Base-by-base conservation (phyloP, 139 green algal species). In the Chlamydomonas sp. region DNA sequence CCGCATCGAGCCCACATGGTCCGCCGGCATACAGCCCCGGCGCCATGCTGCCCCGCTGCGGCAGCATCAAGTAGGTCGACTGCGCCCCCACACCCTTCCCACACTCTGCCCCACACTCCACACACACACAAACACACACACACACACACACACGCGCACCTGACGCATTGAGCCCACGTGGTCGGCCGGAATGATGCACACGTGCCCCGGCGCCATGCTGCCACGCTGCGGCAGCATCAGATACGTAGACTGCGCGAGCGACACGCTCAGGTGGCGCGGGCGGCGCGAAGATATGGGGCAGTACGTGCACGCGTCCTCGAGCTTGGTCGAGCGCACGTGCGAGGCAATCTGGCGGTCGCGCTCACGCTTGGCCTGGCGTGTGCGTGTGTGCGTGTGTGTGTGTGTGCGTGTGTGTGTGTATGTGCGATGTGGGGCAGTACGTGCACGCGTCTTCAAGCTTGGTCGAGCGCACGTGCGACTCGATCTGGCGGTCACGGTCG, bases 171-270 rank as follows among this genome's bases (percentile, higher is more conserved):
- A 89, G 20, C 84, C 35, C 31, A 77, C 31, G 67, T 96, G 89
- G 71, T 96, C 87, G 2, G 78, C 73, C 5, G 91, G 83, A 34
- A 88, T 75, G 69, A 98, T 95, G 58, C 69, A 64, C 81, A 85
- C 92, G 78, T 98, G 94, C 2, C 89, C 88, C 1, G 81, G 76
- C 16, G 88, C 84, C 62, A 98, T 77, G 1, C 88, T 60, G 16
- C 83, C 84, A 50, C 80, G 68, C 2, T 73, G 37, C 13, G 92
- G 87, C 66, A 98, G 71, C 49, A 86, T 85, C 30, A 98, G 81
- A 82, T 97, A 97, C 4, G 82, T 73, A 3, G 47, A 68, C 39
- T 86, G 85, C 6, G 82, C 92, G 5, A 97, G 78, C 35, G 88
- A 78, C 1, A 98, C 64, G 33, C 89, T 84, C 36, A 98, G 81